Evolutionary conservation across 2,329 filamentous ascomycete genomes (phyloP).

Genomic region (Coniochaeta sp.): DNA sequence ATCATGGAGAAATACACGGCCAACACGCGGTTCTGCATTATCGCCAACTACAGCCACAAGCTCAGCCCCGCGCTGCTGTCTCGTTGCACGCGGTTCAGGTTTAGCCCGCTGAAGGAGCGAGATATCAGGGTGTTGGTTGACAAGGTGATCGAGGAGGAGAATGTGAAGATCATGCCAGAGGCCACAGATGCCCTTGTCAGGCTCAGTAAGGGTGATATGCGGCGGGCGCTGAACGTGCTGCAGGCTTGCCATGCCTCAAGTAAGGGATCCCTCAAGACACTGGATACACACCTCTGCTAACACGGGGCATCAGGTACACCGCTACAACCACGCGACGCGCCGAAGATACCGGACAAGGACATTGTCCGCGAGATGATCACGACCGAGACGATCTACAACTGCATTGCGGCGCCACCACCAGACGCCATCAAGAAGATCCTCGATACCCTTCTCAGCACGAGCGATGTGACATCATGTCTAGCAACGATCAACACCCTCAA

Average conservation of each 20-base stretch:
- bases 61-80: slow-evolving; percentile 88
- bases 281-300: not conserved
- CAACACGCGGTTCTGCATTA: slow-evolving; percentile 96
- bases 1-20: slow-evolving; percentile 99
- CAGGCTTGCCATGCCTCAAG: slow-evolving; percentile 96
- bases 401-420: slow-evolving; percentile 91
- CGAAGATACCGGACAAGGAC: slow-evolving; percentile 54
- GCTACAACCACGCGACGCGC: slow-evolving; percentile 51
- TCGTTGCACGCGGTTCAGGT: slow-evolving; percentile 88
- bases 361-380: slow-evolving; percentile 73
- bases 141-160: slow-evolving; percentile 81
- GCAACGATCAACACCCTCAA: slow-evolving; percentile 86
- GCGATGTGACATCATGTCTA: slow-evolving; percentile 84
- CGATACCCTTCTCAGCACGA: slow-evolving; percentile 72
- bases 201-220: slow-evolving; percentile 93
- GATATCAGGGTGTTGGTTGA: slow-evolving; percentile 85
- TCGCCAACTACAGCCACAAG: slow-evolving; percentile 98
- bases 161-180: slow-evolving; percentile 72
- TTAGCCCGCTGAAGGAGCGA: slow-evolving; percentile 82
- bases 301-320: slow-evolving; percentile 51
- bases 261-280: slow-evolving; percentile 31
- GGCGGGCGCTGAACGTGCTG: slow-evolving; percentile 85
- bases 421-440: slow-evolving; percentile 80
- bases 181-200: slow-evolving; percentile 78
- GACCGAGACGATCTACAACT: slow-evolving; percentile 93